Conservation (phyloP, 2,329 filamentous ascomycete species). For the Arachnomyces sp. region DNA sequence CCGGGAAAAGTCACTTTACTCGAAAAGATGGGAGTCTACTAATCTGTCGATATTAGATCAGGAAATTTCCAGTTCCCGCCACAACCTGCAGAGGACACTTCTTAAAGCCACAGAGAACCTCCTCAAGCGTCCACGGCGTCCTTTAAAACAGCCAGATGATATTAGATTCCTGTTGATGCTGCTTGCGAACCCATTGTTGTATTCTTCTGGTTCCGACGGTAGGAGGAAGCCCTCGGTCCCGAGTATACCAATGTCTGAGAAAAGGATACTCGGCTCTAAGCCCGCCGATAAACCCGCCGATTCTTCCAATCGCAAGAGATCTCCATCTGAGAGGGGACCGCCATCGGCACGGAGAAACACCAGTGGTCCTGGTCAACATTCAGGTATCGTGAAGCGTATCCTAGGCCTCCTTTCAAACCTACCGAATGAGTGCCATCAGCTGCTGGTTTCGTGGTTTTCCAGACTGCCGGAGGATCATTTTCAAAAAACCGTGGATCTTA, state of each 20-base stretch:
- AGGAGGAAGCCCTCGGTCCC: conserved; percentile 11
- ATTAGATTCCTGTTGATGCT: conserved; percentile 72
- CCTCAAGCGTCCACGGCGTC: conserved; percentile 68
- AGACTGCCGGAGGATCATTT: conserved; percentile 62
- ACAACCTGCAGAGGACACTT: conserved; percentile 61
- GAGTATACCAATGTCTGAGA: conserved; percentile 7
- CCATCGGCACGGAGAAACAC: conserved; percentile 19
- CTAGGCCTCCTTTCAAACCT: conserved; percentile 72
- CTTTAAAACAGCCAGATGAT: conserved; percentile 60
- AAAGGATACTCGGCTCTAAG: no score
- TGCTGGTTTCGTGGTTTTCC: conserved; percentile 71
- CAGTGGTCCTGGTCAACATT: conserved; percentile 58
- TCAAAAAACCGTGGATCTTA: conserved; percentile 65
- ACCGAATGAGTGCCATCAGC: conserved; percentile 66
- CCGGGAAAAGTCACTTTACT: conserved; percentile 15
- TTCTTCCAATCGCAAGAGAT: conserved; percentile 12
- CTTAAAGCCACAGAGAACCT: conserved; percentile 73
- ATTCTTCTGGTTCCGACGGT: conserved; percentile 33
- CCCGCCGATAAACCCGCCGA: conserved; percentile 9
- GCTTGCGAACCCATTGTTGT: conserved; percentile 69
- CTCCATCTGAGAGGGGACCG: conserved; percentile 12
- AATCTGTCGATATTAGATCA: conserved; percentile 42
- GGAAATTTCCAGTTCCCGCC: conserved; percentile 54
- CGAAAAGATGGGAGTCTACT: conserved; percentile 35
- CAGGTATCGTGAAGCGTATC: conserved; percentile 76